Base-by-base conservation (phyloP, 768 basidiomycete species). In the Nidularia pulvinata region DNA sequence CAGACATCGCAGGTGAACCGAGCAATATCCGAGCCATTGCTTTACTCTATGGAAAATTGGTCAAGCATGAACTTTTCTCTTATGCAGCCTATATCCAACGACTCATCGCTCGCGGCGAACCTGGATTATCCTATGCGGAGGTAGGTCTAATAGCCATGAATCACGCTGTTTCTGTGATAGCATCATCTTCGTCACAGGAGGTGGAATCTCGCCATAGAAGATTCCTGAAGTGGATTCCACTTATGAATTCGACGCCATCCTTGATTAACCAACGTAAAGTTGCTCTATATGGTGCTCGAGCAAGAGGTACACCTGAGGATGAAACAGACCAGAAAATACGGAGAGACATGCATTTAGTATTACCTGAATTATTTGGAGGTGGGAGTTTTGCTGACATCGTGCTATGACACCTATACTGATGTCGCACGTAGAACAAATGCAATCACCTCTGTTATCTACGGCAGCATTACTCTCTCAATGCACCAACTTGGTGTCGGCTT, bases 91-190 rank as follows among this genome's bases (percentile, higher is more conserved):
- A 93, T 61, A 80, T 93, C 37, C 89, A 91, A 61, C 81, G 89
- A 42, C 74, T 93, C n/a, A 83, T 94, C 51, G 90, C 90, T 4
- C 81, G 92, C 14, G 86, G 89, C 7, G 91, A 93, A 64, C 59
- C 68, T 0, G 88, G 85, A 6, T 66, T 91, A 35, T 78, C 78
- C 3, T 75, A 65, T 56, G 66, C 68, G 13, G 80, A 85, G 68
- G 88, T 87, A 59, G 34, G 78, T 58, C 6, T 49, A 32, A 33
- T 6, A 6, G 35, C 9, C 33, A 49, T 32, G 22, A n/a, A n/a
- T n/a, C n/a, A n/a, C n/a, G n/a, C n/a, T n/a, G n/a, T n/a, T n/a
- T n/a, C n/a, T n/a, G n/a, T n/a, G n/a, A n/a, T n/a, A n/a, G n/a
- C n/a, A n/a, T n/a, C n/a, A n/a, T n/a, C n/a, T n/a, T n/a, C n/a